Conservation (phyloP, 164 flowering plant genomes). For the Nymphaea thermarum region DNA sequence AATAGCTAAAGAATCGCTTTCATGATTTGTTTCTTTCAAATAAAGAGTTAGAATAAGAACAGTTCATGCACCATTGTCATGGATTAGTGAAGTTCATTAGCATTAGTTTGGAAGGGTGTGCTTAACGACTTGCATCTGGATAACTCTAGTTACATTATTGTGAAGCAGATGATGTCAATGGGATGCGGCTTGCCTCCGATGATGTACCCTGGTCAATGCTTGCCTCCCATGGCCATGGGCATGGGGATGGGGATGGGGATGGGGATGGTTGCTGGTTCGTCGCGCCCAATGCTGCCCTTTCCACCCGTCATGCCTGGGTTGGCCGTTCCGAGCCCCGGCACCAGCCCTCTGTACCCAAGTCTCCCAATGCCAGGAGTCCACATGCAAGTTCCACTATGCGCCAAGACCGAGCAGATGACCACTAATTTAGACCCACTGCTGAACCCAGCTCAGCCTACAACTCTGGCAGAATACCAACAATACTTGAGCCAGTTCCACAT, state of each 20-base stretch:
- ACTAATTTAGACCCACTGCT: background rate
- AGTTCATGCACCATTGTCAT: no score
- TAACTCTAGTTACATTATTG: background rate
- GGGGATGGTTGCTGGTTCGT: conserved; percentile 38
- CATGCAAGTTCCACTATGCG: background rate
- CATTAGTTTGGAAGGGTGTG: background rate
- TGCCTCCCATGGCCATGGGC: conserved; percentile 65
- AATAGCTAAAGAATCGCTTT: no score
- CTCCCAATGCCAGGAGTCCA: conserved; percentile 49
- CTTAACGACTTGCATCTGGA: background rate
- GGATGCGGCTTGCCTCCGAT: conserved; percentile 79
- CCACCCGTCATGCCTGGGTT: conserved; percentile 46
- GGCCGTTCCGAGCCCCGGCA: conserved; percentile 30
- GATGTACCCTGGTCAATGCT: conserved; percentile 55
- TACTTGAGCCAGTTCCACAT: background rate
- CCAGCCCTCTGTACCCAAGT: conserved; percentile 44
- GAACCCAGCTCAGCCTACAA: background rate
- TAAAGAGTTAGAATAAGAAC: no score
- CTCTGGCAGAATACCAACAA: background rate
- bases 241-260: conserved; percentile 65
- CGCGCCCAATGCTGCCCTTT: conserved; percentile 44
- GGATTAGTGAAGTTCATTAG: background rate
- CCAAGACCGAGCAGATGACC: background rate
- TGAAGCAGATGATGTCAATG: conserved; percentile 91
- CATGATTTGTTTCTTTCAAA: no score